Conservation (phyloP, 2,329 filamentous ascomycete species). For the Calycina herbarum region DNA sequence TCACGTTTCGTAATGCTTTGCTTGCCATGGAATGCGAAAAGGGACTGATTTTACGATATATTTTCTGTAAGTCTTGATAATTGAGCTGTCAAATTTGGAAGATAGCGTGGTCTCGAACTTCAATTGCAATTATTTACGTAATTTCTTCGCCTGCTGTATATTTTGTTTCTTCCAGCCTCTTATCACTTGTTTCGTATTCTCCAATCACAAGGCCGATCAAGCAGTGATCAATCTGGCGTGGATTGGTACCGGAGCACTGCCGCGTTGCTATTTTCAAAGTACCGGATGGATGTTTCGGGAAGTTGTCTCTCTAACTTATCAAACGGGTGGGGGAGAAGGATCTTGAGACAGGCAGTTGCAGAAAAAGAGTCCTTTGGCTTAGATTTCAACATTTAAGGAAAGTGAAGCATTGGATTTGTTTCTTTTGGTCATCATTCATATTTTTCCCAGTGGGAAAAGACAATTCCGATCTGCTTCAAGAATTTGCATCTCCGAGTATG, state of each 20-base stretch:
- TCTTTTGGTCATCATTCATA: too few relatives aligned
- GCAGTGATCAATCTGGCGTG: neutral
- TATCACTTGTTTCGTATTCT: neutral
- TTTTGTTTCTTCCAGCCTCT: neutral
- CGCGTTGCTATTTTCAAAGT: neutral
- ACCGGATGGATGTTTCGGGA: neutral
- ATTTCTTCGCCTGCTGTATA: neutral
- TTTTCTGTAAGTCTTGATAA: neutral
- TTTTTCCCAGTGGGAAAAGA: too few relatives aligned
- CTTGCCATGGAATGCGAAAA: neutral
- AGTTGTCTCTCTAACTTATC: neutral
- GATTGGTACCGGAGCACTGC: neutral
- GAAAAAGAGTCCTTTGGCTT: neutral
- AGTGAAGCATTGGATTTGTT: neutral
- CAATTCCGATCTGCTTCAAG: too few relatives aligned
- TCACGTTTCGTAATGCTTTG: neutral
- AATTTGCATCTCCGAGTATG: too few relatives aligned
- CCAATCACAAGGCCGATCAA: neutral
- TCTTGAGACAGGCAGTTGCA: neutral
- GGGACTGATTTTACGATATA: neutral
- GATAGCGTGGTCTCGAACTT: neutral
- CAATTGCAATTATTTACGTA: neutral
- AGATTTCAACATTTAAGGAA: neutral
- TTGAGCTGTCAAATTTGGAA: neutral
- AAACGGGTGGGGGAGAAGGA: neutral